Evolutionary conservation across 345 rosid genomes (phyloP).

Genomic region (Physaria fendleri): DNA sequence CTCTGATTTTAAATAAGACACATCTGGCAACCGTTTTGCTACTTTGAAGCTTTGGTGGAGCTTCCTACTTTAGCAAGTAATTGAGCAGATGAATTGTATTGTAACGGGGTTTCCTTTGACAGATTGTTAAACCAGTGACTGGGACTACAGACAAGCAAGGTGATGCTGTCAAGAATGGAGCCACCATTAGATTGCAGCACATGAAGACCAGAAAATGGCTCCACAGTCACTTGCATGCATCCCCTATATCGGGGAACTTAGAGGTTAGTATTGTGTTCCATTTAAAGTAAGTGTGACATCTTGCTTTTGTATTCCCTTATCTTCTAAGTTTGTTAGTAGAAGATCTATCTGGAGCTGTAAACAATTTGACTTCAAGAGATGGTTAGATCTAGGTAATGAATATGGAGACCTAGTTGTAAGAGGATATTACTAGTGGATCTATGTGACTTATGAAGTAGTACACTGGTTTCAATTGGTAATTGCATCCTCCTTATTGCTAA

Average conservation of each 20-base stretch:
- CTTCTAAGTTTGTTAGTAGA: not conserved
- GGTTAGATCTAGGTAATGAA: not conserved
- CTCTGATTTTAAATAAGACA: too few relatives aligned
- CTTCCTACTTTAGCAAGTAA: not conserved
- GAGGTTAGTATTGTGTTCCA: slow-evolving; percentile 47
- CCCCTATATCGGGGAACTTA: slow-evolving; percentile 92
- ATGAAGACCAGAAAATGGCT: slow-evolving; percentile 93
- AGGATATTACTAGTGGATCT: not conserved
- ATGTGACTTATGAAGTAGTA: not conserved
- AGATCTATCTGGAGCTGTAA: not conserved
- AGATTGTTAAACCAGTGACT: slow-evolving; percentile 72
- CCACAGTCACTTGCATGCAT: slow-evolving; percentile 91
- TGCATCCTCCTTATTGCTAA: not conserved
- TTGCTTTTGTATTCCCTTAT: not conserved
- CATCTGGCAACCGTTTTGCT: too few relatives aligned
- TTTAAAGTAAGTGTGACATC: not conserved
- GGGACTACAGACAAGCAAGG: slow-evolving; percentile 73
- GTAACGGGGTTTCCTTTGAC: not conserved
- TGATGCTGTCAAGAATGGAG: slow-evolving; percentile 57
- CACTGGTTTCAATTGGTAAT: not conserved
- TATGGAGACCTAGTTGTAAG: not conserved
- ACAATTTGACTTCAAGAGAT: not conserved
- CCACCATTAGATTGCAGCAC: slow-evolving; percentile 76
- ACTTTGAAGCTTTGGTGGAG: not conserved
- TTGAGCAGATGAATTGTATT: not conserved